Evolutionary conservation across 1,284 basidiomycete genomes (phyloP), one percentile per base, ranked within the genome.

Genomic region (Peniophora sp.): DNA sequence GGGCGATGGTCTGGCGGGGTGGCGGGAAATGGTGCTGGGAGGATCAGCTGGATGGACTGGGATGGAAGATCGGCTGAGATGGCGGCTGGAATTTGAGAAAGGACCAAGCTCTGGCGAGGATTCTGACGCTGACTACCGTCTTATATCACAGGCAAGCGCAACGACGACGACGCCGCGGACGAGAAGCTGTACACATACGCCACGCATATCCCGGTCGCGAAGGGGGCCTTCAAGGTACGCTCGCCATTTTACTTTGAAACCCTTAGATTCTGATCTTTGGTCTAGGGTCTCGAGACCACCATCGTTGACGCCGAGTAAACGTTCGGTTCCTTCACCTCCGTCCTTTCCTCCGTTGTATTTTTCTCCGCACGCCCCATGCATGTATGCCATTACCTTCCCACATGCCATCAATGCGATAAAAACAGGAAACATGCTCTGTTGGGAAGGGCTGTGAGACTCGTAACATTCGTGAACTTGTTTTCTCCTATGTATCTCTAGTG

Each of bases 101-200:
- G 17, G n/a, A n/a, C n/a, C n/a, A n/a, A n/a, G n/a, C n/a, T n/a
- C n/a, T n/a, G n/a, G n/a, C 12, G 27, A 12, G 12, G 27, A 32
- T 32, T 12, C 27, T 6, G 12, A 12, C 27, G 27, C 27, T 32
- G 12, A 32, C 27, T 32, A 12, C 12, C 12, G 12, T 32, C 5
- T 32, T 32, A 5, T 49, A 58, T 55, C 41, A 36, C 47, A 89
- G 87, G 87, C 59, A 89, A 88, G 71, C 85, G 92, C 65, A 94
- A 94, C 69, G 93, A 97, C 70, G 92, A 95, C 63, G 93, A 97
- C 77, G 89, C 86, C 63, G 92, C 93, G 56, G 96, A 95, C 77
- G 94, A 97, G 79, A 97, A 96, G 78, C 85, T 97, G 53, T 97
- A 79, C 81, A 95, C 92, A 49, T 90, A 93, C 67, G 94, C 89